Evolutionary conservation across 1,284 basidiomycete genomes (phyloP).

Genomic region (Boletus albobrunnescens): DNA sequence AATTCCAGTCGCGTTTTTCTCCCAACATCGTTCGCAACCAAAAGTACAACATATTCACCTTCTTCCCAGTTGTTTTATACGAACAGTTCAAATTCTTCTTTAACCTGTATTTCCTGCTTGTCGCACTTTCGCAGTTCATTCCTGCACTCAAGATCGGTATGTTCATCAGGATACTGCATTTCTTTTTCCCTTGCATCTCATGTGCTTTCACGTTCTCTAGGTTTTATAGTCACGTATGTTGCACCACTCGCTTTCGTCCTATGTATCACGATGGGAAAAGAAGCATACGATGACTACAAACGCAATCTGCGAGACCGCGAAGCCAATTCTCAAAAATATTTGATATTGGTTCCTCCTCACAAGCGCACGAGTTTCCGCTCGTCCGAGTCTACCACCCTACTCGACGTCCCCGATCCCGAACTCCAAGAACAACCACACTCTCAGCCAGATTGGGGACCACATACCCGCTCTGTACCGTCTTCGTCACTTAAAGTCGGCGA

Average conservation of each 20-base stretch:
- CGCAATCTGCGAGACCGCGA: conserved; percentile 88
- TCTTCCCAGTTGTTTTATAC: conserved; percentile 95
- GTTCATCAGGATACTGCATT: conserved; percentile 24
- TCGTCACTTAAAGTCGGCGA: conserved; percentile 90
- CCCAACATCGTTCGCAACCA: conserved; percentile 95
- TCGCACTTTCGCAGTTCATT: conserved; percentile 93
- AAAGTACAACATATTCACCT: conserved; percentile 94
- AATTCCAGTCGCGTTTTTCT: conserved; percentile 62
- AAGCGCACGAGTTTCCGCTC: conserved; percentile 36
- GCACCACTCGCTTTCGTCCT: conserved; percentile 95
- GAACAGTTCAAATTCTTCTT: conserved; percentile 99
- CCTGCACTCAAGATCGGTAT: conserved; percentile 93
- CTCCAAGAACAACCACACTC: conserved; percentile 15
- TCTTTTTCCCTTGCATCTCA: conserved; percentile 2
- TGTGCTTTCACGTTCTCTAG: conserved; percentile 37
- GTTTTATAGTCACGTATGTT: conserved; percentile 94
- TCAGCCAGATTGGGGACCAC: conserved; percentile 38
- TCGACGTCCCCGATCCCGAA: conserved; percentile 19
- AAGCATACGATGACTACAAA: conserved; percentile 97
- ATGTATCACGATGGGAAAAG: conserved; percentile 95
- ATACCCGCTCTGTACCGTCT: conserved; percentile 80
- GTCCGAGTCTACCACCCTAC: conserved; percentile 20
- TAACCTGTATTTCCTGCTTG: conserved; percentile 98
- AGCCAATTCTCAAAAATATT: conserved; percentile 91
- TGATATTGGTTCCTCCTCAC: conserved; percentile 62